phyloP scores from a whole-genome alignment of 2,329 filamentous ascomycete genomes.

The Neonectria faginata region DNA sequence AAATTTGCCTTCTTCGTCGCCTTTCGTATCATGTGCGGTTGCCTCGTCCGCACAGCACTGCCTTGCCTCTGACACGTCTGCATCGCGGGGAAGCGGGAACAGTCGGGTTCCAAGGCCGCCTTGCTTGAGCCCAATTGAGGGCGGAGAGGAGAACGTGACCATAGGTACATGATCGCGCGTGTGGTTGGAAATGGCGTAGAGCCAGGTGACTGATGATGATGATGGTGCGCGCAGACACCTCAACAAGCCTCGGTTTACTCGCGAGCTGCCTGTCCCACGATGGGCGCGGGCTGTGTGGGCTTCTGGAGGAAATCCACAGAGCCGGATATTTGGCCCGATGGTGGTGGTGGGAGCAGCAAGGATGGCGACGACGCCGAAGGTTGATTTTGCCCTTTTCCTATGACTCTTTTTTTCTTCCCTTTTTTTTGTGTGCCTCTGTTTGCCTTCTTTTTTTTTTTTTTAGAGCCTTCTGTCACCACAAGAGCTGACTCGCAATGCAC shows the following conservation, averaged over 20 bases:
- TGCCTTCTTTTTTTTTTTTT: not conserved
- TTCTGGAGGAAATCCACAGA: not conserved
- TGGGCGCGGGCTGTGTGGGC: not conserved
- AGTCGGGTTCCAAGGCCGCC: not conserved
- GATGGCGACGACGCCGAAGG: not conserved
- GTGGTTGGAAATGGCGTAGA: not conserved
- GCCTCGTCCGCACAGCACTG: not conserved
- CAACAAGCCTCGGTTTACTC: not conserved
- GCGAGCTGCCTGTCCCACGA: not conserved
- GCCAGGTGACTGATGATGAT: not conserved
- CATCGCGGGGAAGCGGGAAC: not conserved
- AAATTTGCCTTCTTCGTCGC: no score
- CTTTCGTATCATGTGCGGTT: no score
- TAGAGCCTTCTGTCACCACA: no score
- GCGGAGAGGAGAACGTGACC: not conserved
- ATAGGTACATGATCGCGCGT: not conserved
- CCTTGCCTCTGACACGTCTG: not conserved
- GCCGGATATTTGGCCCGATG: not conserved
- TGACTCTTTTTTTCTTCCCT: not conserved
- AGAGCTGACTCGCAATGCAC: not conserved
- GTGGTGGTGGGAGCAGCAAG: not conserved
- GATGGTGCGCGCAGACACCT: not conserved
- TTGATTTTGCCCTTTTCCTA: not conserved
- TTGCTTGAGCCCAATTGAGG: not conserved
- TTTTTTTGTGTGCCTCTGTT: not conserved